Evolutionary conservation across 768 basidiomycete species (phyloP), one percentile per base, ranked within the genome.

Genomic region (Psilocybe subaeruginosa): DNA sequence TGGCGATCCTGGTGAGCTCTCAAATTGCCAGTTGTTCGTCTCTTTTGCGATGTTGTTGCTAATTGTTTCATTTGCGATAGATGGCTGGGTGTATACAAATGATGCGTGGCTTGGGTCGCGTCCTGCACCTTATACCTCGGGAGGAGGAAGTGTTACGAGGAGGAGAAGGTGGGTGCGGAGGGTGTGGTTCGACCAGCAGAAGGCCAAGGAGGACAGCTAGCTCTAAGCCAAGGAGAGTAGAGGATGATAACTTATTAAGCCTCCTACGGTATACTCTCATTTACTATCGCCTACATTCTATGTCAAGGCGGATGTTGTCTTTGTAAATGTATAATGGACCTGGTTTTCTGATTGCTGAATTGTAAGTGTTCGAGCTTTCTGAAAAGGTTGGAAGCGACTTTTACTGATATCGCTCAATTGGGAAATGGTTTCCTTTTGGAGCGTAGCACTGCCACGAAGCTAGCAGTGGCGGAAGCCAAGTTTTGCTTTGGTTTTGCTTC

Each of bases 21-120:
- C 11, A 17, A 23, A 23, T 23, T 23, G 2, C 23, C 23, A 23
- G 23, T 2, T 57, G 19, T 39, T 56, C 4, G 12, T 49, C 45
- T 46, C 27, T 31, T 48, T 23, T 50, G 5, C 41, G 16, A 9
- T 39, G 3, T 30, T 17, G 23, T 23, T 23, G 23, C 23, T 23
- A 23, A 23, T 43, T 39, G 19, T n/a, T 17, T 39, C 29, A 11
- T 62, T 51, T 8, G 49, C 0, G 58, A 27, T 54, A 88, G 90
- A 85, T 66, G 92, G 91, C 3, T 94, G 93, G 91, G 84, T 90
- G 12, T 93, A 93, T 67, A 88, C 88, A 7, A 90, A 91, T 63
- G 91, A 92, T 60, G 76, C 81, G 0, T 94, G 92, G 93, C 75
- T 84, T 4, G 79, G 86, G 58, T 77, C 85, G 58, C 74, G 70